A percentile compares a stretch with the other conserved stretches of the same genome.
Conservation (phyloP, 2,329 filamentous ascomycete species). For the Cladosporium sp. region DNA sequence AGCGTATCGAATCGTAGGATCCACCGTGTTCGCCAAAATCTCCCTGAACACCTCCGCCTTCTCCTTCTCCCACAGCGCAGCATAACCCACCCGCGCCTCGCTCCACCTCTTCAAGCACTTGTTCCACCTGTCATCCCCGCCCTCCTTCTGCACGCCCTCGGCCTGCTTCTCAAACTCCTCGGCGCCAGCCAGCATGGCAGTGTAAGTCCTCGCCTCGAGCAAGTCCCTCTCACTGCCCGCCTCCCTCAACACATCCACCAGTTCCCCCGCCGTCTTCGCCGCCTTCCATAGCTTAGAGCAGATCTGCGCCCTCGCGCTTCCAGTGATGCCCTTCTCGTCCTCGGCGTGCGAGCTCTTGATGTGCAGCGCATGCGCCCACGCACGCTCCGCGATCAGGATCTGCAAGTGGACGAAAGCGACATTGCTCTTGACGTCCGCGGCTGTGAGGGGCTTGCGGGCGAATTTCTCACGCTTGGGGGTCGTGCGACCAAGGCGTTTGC, state of each 20-base stretch:
- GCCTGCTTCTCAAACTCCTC: conserved; percentile 80
- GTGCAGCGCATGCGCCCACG: conserved; percentile 94
- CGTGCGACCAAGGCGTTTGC: conserved; percentile 80
- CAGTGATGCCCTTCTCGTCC: conserved; percentile 76
- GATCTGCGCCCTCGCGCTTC: conserved; percentile 81
- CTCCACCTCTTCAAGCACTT: conserved; percentile 74
- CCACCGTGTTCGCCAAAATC: conserved; percentile 78
- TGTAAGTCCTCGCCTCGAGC: conserved; percentile 84
- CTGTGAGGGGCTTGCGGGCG: conserved; percentile 68
- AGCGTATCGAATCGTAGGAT: conserved; percentile 91
- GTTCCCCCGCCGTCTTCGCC: conserved; percentile 64
- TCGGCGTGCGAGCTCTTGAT: conserved; percentile 82
- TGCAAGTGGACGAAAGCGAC: conserved; percentile 78
- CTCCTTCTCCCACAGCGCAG: conserved; percentile 64
- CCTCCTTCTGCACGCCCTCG: conserved; percentile 43
- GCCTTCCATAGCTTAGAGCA: conserved; percentile 85
- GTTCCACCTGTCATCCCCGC: conserved; percentile 61
- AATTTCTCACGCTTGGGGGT: conserved; percentile 88
- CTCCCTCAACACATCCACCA: conserved; percentile 68
- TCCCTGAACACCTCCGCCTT: conserved; percentile 83
- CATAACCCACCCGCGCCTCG: conserved; percentile 78
- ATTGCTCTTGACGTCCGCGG: conserved; percentile 72
- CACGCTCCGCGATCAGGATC: conserved; percentile 82
- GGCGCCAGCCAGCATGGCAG: conserved; percentile 72
- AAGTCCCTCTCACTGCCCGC: conserved; percentile 65